phyloP scores from a whole-genome alignment of 1,284 basidiomycete species.

The Rhodotorula sp. region DNA sequence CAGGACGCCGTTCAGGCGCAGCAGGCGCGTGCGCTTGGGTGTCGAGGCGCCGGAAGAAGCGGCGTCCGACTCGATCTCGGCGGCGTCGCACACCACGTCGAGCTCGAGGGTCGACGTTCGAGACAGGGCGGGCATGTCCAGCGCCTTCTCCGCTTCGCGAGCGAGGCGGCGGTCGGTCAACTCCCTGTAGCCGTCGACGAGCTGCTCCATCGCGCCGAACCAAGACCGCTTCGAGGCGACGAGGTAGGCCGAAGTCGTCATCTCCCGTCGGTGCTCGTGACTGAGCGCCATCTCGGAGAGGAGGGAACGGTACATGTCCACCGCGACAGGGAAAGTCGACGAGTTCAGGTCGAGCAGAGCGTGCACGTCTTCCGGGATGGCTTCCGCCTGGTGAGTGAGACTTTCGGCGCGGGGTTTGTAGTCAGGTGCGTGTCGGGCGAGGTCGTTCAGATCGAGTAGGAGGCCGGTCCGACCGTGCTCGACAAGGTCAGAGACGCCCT shows the following conservation, averaged over 20 bases:
- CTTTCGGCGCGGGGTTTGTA: conserved; percentile 1
- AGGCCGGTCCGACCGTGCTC: conserved; percentile 51
- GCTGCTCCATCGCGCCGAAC: conserved; percentile 59
- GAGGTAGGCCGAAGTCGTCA: conserved; percentile 51
- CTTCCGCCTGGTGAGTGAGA: conserved; percentile 34
- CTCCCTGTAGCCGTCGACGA: conserved; percentile 57
- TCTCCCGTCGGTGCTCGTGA: conserved; percentile 49
- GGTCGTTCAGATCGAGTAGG: conserved; percentile 33
- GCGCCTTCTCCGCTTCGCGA: neutral
- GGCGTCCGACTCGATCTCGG: neutral
- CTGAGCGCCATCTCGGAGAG: conserved; percentile 50
- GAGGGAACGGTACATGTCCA: conserved; percentile 53
- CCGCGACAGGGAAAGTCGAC: conserved; percentile 49
- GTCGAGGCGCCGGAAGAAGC: neutral
- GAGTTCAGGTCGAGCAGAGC: conserved; percentile 35
- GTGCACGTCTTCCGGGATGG: conserved; percentile 44
- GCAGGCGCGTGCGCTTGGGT: neutral
- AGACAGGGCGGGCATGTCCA: neutral
- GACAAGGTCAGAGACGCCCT: conserved; percentile 60
- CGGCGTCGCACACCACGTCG: conserved; percentile 23
- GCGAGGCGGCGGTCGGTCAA: conserved; percentile 13
- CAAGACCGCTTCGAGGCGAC: conserved; percentile 53
- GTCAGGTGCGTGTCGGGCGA: conserved; percentile 8
- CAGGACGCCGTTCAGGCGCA: conserved; percentile 14
- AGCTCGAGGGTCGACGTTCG: conserved; percentile 31